These are phyloP conservation scores for Dothidotthia symphoricarpi DNA, from an alignment of 2,329 filamentous ascomycete genomes.

Conservation along the genomic window DNA sequence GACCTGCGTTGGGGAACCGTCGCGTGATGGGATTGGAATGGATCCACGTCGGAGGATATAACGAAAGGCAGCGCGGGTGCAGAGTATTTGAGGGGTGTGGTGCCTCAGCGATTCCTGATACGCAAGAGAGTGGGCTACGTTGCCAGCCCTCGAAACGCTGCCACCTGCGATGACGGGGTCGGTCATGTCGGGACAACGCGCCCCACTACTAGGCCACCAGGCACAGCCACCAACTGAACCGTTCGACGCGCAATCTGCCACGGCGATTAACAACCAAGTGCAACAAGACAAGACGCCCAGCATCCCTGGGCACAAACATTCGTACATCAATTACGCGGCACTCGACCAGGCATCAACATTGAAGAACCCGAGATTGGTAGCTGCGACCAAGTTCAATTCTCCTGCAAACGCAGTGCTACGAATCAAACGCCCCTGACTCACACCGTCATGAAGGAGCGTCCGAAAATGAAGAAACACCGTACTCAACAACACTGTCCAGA, in stretches of 20 bases:
- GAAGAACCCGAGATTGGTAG: slow-evolving; percentile 9
- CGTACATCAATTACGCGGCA: slow-evolving; percentile 21
- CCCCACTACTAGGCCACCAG: background rate
- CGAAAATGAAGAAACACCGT: slow-evolving; percentile 15
- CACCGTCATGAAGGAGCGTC: slow-evolving; percentile 26
- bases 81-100: slow-evolving; percentile 6
- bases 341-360: slow-evolving; percentile 11
- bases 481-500: slow-evolving; percentile 13
- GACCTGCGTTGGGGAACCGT: slow-evolving; percentile 11
- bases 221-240: slow-evolving; percentile 21
- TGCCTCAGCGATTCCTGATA: slow-evolving; percentile 6
- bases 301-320: slow-evolving; percentile 1
- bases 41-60: background rate
- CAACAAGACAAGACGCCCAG: slow-evolving; percentile 1
- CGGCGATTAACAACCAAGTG: slow-evolving; percentile 5
- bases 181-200: slow-evolving; percentile 16
- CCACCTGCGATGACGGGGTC: slow-evolving; percentile 16
- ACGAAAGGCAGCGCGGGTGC: slow-evolving; percentile 6
- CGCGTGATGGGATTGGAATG: slow-evolving; percentile 11
- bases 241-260: slow-evolving; percentile 17
- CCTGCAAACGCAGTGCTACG: slow-evolving; percentile 13
- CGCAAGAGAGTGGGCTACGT: slow-evolving; percentile 7
- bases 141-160: slow-evolving; percentile 5
- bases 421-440: slow-evolving; percentile 11
- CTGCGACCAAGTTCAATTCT: slow-evolving; percentile 14